Evolutionary conservation across 192 early-diverging fungal genomes (phyloP).

Genomic region (Thoreauomyces humboldtii): DNA sequence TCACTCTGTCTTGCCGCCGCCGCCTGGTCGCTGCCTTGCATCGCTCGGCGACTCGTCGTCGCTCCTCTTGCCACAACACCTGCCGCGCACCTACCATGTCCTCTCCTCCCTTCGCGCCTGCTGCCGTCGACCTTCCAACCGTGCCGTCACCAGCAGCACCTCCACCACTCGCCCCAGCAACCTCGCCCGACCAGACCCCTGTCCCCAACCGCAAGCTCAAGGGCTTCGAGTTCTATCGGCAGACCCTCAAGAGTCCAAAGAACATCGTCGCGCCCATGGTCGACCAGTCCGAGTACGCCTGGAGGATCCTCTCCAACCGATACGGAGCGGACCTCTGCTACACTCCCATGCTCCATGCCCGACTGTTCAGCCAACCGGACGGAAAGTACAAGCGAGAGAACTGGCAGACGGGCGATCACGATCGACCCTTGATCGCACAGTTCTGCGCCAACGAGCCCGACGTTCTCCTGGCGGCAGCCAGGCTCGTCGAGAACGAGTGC

Average conservation of each 20-base stretch:
- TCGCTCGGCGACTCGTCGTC: too few relatives aligned
- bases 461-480: conserved; percentile 75
- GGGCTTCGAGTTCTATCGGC: conserved; percentile 81
- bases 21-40: too few relatives aligned
- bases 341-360: conserved; percentile 98
- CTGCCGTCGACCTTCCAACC: too few relatives aligned
- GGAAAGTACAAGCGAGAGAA: conserved; percentile 39
- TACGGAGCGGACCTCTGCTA: conserved; percentile 88
- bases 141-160: too few relatives aligned
- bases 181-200: too few relatives aligned
- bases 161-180: too few relatives aligned
- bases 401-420: conserved; percentile 51
- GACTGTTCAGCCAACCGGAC: conserved; percentile 72
- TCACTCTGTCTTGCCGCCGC: too few relatives aligned
- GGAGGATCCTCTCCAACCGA: conserved; percentile 85
- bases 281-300: conserved; percentile 60
- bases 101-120: too few relatives aligned
- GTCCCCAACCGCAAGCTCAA: conserved; percentile 61
- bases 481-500: conserved; percentile 75
- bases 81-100: too few relatives aligned
- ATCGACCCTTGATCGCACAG: conserved; percentile 85
- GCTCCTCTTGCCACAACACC: too few relatives aligned
- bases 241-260: conserved; percentile 68
- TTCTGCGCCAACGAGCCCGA: conserved; percentile 98
- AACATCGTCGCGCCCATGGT: conserved; percentile 95